phyloP scores from a whole-genome alignment of 768 basidiomycete species.

The Dendrothele bispora region DNA sequence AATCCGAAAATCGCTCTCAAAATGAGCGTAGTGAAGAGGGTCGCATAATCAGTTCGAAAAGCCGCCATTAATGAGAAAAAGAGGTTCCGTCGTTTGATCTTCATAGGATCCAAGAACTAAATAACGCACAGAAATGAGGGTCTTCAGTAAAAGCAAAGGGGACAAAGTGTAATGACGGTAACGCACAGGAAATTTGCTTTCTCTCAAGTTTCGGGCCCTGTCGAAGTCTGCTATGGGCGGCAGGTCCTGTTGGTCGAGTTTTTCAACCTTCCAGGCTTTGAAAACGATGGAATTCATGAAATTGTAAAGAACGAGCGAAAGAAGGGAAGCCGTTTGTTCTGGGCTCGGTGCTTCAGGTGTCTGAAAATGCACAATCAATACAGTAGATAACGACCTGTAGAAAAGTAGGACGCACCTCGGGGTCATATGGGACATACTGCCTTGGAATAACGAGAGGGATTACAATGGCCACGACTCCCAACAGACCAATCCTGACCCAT shows the following conservation, averaged over 20 bases:
- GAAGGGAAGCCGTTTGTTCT: conserved; percentile 50
- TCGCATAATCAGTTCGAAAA: background rate
- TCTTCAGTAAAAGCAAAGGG: background rate
- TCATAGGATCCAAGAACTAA: too few species aligned
- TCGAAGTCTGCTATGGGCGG: conserved; percentile 68
- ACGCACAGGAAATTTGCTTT: background rate
- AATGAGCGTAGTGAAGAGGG: background rate
- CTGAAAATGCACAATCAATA: background rate
- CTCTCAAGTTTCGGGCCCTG: too few species aligned
- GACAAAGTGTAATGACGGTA: background rate
- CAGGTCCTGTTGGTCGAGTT: conserved; percentile 33
- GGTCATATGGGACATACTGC: conserved; percentile 54
- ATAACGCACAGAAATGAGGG: too few species aligned
- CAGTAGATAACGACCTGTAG: background rate
- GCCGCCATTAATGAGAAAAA: background rate
- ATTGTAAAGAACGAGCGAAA: conserved; percentile 44
- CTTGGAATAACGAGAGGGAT: conserved; percentile 56
- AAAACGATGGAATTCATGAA: conserved; percentile 56
- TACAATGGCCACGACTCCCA: conserved; percentile 41
- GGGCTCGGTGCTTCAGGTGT: conserved; percentile 23
- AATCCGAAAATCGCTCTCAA: background rate
- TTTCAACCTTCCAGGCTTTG: conserved; percentile 12
- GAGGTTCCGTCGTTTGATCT: background rate
- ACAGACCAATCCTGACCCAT: conserved; percentile 48
- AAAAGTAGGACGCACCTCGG: conserved; percentile 26